phyloP scores from a whole-genome alignment of 2,329 filamentous ascomycete genomes.

The Neofusicoccum sp. region DNA sequence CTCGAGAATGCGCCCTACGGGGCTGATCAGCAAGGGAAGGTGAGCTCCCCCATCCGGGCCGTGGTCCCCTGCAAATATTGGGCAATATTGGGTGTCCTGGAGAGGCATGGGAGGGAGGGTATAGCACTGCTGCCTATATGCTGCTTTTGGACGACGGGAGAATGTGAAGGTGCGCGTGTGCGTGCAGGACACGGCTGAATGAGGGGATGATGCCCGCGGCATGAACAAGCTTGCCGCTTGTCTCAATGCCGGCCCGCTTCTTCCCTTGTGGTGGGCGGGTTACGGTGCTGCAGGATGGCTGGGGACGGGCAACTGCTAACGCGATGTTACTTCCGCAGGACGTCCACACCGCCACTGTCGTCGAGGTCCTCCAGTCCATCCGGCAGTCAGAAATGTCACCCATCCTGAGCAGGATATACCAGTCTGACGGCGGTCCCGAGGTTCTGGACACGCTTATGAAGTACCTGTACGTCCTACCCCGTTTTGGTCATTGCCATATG shows the following conservation, averaged over 20 bases:
- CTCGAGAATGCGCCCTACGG: slow-evolving; percentile 82
- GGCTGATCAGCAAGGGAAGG: slow-evolving; percentile 57
- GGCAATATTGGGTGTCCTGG: not conserved
- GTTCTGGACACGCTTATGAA: slow-evolving; percentile 94
- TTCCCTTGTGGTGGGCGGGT: slow-evolving; percentile 6
- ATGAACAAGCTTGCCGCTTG: slow-evolving; percentile 21
- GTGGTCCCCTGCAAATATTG: slow-evolving; percentile 6
- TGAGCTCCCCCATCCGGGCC: slow-evolving; percentile 34
- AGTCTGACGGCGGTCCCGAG: slow-evolving; percentile 77
- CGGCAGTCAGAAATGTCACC: slow-evolving; percentile 95
- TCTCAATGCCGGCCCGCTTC: slow-evolving; percentile 23
- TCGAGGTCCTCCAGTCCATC: slow-evolving; percentile 94
- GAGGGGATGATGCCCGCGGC: slow-evolving; percentile 14
- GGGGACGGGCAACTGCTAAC: slow-evolving; percentile 3
- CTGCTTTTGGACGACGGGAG: not conserved
- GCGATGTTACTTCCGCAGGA: slow-evolving; percentile 58
- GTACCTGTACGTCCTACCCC: slow-evolving; percentile 71
- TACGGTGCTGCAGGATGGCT: not conserved
- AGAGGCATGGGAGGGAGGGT: slow-evolving; percentile 13
- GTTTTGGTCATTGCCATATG: not conserved
- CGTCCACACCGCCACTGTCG: slow-evolving; percentile 81
- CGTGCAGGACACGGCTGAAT: not conserved
- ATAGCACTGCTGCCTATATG: not conserved
- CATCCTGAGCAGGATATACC: slow-evolving; percentile 79
- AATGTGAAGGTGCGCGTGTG: not conserved